Base-by-base conservation (phyloP, 768 basidiomycete genomes). In the Exsudoporus frostii region DNA sequence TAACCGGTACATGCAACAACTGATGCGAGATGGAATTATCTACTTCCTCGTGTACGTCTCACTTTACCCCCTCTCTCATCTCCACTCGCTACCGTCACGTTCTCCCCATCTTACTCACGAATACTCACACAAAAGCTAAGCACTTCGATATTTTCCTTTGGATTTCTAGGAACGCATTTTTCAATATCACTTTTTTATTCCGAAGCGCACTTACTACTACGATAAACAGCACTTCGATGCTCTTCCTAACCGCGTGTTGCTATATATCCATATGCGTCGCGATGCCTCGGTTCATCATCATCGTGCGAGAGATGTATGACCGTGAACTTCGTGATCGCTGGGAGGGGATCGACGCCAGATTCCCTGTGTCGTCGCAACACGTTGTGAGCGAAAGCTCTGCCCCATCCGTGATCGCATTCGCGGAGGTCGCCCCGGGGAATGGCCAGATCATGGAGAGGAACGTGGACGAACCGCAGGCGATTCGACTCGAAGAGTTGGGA, bases 21-120 rank as follows among this genome's bases (percentile, higher is more conserved):
- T 59, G 1, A 19, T n/a, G 4, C 36, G 24, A 5, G 58, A 58
- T 17, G 56, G 49, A 7, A n/a, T 20, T 2, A 24, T 41, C 13
- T 59, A 45, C 10, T 51, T 59, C 14, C 4, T 57, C 1, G 24
- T 47, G 58, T 59, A 34, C 1, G 56, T 50, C 29, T 7, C 0
- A 1, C 7, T 14, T 33, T 11, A 6, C 7, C 11, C 19, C 1
- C 17, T 22, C 20, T 22, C 20, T 38, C 14, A 3, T 17, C 13
- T 11, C 15, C 15, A 41, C 19, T 30, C 19, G 3, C 5, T 19
- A 2, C 7, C 5, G 14, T 20, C 11, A 15, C 7, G 7, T n/a
- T 19, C 36, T 17, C 13, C 24, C 9, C 25, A 36, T 27, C 17
- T 15, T 11, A 13, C 10, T 0, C n/a, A 10, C 7, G 4, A 20